Evolutionary conservation across 768 basidiomycete species (phyloP).

Genomic region (Coprinopsis strossmayeri): DNA sequence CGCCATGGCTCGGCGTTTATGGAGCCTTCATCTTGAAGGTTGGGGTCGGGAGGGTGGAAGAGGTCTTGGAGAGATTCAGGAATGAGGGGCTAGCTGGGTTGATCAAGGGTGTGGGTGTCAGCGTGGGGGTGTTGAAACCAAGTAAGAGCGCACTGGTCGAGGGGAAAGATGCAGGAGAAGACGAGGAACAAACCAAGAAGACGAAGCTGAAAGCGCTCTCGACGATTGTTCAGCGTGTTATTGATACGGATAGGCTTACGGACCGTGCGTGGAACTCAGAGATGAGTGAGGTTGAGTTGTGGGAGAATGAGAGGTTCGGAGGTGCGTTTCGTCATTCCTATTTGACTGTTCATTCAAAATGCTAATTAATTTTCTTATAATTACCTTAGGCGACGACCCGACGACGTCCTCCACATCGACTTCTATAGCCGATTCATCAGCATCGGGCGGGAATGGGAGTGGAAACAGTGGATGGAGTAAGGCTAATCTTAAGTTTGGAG

Average conservation of each 20-base stretch:
- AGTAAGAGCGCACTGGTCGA: background rate
- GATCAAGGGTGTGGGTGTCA: background rate
- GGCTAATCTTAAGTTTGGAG: conserved; percentile 31
- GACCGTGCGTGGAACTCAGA: conserved; percentile 62
- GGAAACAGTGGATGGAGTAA: conserved; percentile 32
- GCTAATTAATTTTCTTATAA: too few relatives aligned
- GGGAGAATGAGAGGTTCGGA: conserved; percentile 72
- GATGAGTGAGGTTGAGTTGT: conserved; percentile 65
- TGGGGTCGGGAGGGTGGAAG: too few relatives aligned
- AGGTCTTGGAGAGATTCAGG: too few relatives aligned
- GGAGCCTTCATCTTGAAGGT: background rate
- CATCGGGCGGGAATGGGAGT: background rate
- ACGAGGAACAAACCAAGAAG: conserved; percentile 3
- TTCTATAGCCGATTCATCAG: background rate
- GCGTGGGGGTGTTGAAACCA: background rate
- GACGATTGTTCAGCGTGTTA: conserved; percentile 29
- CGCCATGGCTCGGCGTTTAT: background rate
- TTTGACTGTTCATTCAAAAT: too few relatives aligned
- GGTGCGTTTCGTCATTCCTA: conserved; percentile 11
- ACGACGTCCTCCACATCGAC: background rate
- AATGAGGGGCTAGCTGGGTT: too few relatives aligned
- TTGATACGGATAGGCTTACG: conserved; percentile 61
- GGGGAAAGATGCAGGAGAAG: too few relatives aligned
- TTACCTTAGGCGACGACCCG: too few relatives aligned
- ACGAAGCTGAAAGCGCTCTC: conserved; percentile 12